Evolutionary conservation across 495 filamentous ascomycete genomes (phyloP), one percentile per base, ranked within the genome.

Genomic region (Hamigera avellanea): DNA sequence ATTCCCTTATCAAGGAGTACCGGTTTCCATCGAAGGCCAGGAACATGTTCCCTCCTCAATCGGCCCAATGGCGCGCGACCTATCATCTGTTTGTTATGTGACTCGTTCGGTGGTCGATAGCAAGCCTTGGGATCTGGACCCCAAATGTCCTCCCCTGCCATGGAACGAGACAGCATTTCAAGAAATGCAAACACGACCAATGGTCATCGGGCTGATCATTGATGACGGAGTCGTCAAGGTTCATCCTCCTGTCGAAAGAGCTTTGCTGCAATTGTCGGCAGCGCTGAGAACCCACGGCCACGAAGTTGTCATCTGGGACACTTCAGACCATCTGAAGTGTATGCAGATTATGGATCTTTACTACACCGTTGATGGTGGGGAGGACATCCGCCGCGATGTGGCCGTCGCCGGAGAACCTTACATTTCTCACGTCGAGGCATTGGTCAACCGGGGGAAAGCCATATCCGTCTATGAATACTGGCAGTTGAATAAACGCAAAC

Each of bases 381-480:
- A 72, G 40, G 75, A 75, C 36, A 66, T 78, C 23, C 48, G 61
- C 5, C 59, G 64, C 1, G 62, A 70, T 29, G 53, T 76, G 1
- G 53, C 36, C 8, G 49, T 45, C 14, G 64, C 61, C 18, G 67
- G 68, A 0, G 73, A 79, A 37, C 72, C 72, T 2, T 65, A 61
- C 19, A 66, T 75, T n/a, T 69, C 70, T 0, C 65, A 73, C 26
- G 67, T 75, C 1, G 47, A 62, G 36, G 46, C 46, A 0, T 35
- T 66, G 9, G 49, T 72, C 4, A 68, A 64, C 33, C 71, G 70
- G 0, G 64, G 54, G 13, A 48, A 57, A n/a, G 48, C 70, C 1
- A 67, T 75, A 0, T 72, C 67, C 0, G 62, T 74, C 8, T 71
- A 67, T 29, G 56, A 69, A 19, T 76, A 75, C 48, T 73, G 65